These are phyloP conservation scores for Candida bentonensis DNA, from an alignment of 805 yeast species.

Conservation along the genomic window DNA sequence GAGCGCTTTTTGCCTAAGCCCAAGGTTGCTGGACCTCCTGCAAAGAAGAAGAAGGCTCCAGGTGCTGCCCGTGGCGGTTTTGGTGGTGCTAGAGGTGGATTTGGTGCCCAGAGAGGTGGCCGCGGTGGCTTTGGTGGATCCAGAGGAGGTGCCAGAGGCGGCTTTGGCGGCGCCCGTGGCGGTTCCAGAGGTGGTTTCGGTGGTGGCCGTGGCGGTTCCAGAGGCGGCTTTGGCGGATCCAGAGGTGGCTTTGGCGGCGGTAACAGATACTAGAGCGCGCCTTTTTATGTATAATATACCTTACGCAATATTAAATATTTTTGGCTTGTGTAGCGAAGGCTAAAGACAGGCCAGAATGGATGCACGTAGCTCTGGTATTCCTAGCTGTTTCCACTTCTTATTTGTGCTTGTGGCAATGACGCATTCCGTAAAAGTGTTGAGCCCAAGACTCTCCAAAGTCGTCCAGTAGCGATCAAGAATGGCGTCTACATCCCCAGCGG, in stretches of 20 bases:
- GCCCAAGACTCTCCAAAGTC: conserved; percentile 5
- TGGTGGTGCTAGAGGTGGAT: conserved; percentile 27
- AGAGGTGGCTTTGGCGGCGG: conserved; percentile 25
- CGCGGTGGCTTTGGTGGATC: conserved; percentile 33
- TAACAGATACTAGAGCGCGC: neutral
- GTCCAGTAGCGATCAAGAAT: neutral
- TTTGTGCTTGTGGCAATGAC: conserved; percentile 18
- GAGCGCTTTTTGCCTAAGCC: conserved; percentile 98
- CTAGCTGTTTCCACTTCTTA: conserved; percentile 9
- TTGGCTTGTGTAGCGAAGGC: neutral
- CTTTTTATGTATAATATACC: neutral
- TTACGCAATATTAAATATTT: neutral
- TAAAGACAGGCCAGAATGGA: conserved; percentile 6
- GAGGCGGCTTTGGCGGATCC: conserved; percentile 23
- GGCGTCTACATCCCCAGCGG: neutral
- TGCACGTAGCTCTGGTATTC: conserved; percentile 18
- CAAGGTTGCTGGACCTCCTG: conserved; percentile 14
- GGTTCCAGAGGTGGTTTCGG: conserved; percentile 27
- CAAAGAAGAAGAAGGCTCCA: conserved; percentile 46
- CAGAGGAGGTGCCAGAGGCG: conserved; percentile 21
- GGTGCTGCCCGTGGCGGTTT: conserved; percentile 59
- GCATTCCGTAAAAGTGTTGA: conserved; percentile 20
- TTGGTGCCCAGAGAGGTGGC: conserved; percentile 30
- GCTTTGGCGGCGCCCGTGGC: conserved; percentile 40
- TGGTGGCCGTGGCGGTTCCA: conserved; percentile 23